A percentile compares a stretch with the other conserved stretches of the same genome.
phyloP scores from a whole-genome alignment of 257 asterid species.

The Scutellaria galericulata region DNA sequence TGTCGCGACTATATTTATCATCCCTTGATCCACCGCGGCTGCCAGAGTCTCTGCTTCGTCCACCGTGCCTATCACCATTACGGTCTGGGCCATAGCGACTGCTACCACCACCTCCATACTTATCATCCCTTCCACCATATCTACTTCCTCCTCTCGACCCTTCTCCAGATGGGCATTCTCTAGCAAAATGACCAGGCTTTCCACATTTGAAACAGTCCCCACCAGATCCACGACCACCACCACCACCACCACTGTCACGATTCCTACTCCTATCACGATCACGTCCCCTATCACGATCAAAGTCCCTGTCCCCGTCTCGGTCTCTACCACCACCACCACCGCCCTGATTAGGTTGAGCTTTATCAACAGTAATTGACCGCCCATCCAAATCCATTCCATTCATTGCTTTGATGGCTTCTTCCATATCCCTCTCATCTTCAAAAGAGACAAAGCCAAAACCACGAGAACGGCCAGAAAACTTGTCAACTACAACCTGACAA shows the following conservation, averaged over 20 bases:
- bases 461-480: constrained; percentile 82
- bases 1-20: constrained; percentile 78
- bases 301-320: constrained; percentile 56
- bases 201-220: constrained; percentile 96
- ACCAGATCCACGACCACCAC: constrained; percentile 82
- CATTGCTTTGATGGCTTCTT: constrained; percentile 92
- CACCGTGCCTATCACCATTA: constrained; percentile 73
- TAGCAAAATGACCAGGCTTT: constrained; percentile 94
- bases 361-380: constrained; percentile 82
- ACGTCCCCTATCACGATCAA: constrained; percentile 62
- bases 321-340: constrained; percentile 55
- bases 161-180: constrained; percentile 88
- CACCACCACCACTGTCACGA: constrained; percentile 68
- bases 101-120: constrained; percentile 62
- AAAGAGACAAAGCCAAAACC: constrained; percentile 95
- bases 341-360: constrained; percentile 82
- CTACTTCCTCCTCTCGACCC: constrained; percentile 62
- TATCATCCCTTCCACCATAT: constrained; percentile 70
- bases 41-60: constrained; percentile 69
- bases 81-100: constrained; percentile 86
- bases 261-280: constrained; percentile 58
- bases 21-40: constrained; percentile 67
- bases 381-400: constrained; percentile 92
- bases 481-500: constrained; percentile 78
- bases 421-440: constrained; percentile 85